Evolutionary conservation across 805 yeast species (phyloP).

Genomic region (Teunomyces funiuensis): DNA sequence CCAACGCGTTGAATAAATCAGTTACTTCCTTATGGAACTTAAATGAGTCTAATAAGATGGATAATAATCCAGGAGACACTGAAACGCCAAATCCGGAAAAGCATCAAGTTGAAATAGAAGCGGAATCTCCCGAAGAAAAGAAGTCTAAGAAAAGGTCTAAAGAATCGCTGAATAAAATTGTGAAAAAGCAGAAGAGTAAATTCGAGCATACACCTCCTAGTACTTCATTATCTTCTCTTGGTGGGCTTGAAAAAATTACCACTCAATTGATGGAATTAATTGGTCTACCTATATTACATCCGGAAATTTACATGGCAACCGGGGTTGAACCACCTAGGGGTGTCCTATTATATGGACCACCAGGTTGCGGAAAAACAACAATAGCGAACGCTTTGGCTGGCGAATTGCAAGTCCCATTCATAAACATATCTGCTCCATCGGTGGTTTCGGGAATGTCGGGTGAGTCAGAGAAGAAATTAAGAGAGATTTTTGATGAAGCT

Average conservation of each 20-base stretch:
- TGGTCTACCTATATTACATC: slow-evolving; percentile 89
- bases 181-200: slow-evolving; percentile 34
- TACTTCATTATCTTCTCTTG: slow-evolving; percentile 67
- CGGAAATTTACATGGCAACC: slow-evolving; percentile 81
- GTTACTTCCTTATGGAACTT: slow-evolving; percentile 70
- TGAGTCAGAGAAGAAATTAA: slow-evolving; percentile 88
- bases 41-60: slow-evolving; percentile 11
- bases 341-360: slow-evolving; percentile 93
- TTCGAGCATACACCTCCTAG: slow-evolving; percentile 71
- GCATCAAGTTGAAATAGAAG: not conserved
- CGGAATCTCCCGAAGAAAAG: slow-evolving; percentile 19
- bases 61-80: slow-evolving; percentile 14
- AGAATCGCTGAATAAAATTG: slow-evolving; percentile 35
- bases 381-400: slow-evolving; percentile 96
- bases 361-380: slow-evolving; percentile 98
- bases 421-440: slow-evolving; percentile 89
- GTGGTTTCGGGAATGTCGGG: slow-evolving; percentile 99
- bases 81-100: slow-evolving; percentile 8
- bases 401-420: slow-evolving; percentile 88
- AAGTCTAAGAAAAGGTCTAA: slow-evolving; percentile 53
- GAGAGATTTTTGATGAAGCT: slow-evolving; percentile 95
- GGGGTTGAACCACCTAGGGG: slow-evolving; percentile 97
- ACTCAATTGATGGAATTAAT: slow-evolving; percentile 85
- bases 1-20: slow-evolving; percentile 72
- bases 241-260: slow-evolving; percentile 87